phyloP scores from a whole-genome alignment of 2,329 filamentous ascomycete species.

The Botryotinia calthae region DNA sequence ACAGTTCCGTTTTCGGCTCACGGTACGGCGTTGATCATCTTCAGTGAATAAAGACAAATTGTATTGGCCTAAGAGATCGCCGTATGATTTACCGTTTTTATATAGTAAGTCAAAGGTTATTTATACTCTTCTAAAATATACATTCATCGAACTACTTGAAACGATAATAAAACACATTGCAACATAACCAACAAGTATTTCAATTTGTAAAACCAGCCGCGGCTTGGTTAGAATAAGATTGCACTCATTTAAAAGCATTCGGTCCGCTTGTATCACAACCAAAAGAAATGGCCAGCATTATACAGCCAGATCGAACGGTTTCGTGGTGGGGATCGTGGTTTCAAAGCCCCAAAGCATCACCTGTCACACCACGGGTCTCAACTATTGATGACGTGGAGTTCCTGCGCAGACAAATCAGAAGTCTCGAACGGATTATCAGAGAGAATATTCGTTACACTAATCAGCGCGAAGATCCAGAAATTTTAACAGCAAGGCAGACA shows the following conservation, averaged over 20 bases:
- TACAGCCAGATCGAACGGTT: background rate
- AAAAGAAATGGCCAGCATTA: background rate
- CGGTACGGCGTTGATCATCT: background rate
- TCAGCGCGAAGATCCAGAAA: background rate
- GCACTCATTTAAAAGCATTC: background rate
- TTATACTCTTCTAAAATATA: background rate
- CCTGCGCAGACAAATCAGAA: background rate
- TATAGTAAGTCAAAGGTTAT: background rate
- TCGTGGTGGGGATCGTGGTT: conserved; percentile 1
- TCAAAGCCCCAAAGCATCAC: background rate
- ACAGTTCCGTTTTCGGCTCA: background rate
- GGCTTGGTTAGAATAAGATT: background rate
- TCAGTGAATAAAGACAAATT: background rate
- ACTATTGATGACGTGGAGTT: background rate
- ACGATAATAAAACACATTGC: background rate
- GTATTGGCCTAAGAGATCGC: background rate
- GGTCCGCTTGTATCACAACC: background rate
- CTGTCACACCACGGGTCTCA: background rate
- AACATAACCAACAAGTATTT: background rate
- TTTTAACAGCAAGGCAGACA: background rate
- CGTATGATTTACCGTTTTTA: background rate
- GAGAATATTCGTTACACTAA: background rate
- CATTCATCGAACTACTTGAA: background rate
- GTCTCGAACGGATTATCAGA: background rate
- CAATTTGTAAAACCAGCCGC: background rate